Percentiles rank a stretch among this genome's conserved stretches.
These are phyloP conservation scores for Kappamyces sp. DNA, from an alignment of 192 early-diverging fungal genomes.

Conservation along the genomic window DNA sequence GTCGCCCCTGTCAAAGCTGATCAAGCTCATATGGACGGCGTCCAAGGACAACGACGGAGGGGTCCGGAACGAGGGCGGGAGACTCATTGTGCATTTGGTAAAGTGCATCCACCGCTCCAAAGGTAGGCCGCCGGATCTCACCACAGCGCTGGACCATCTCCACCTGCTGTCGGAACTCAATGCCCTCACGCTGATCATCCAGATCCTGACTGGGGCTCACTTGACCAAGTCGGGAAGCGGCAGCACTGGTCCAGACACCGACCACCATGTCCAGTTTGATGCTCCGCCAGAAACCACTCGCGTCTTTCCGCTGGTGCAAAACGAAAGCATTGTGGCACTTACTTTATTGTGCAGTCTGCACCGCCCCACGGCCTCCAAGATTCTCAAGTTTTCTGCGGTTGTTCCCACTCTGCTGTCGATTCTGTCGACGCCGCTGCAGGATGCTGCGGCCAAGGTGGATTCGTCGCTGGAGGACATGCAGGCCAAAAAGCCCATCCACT, in stretches of 20 bases:
- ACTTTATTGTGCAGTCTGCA: slow-evolving; percentile 21
- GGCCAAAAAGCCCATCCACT: too few relatives aligned
- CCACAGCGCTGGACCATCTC: slow-evolving; percentile 18
- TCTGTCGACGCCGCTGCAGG: too few relatives aligned
- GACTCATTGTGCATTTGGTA: slow-evolving; percentile 42
- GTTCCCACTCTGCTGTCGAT: too few relatives aligned
- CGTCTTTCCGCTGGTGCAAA: slow-evolving; percentile 49
- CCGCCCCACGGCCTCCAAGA: too few relatives aligned
- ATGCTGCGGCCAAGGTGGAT: too few relatives aligned
- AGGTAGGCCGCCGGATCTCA: slow-evolving; percentile 20
- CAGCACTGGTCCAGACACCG: slow-evolving; percentile 12
- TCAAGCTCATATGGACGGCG: slow-evolving; percentile 37
- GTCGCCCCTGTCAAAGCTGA: slow-evolving; percentile 35
- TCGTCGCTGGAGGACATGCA: too few relatives aligned
- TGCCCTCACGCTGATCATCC: slow-evolving; percentile 34
- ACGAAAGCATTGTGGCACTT: slow-evolving; percentile 44
- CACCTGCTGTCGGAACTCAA: slow-evolving; percentile 29
- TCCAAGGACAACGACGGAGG: slow-evolving; percentile 45
- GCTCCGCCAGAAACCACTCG: slow-evolving; percentile 37
- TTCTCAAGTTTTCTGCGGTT: too few relatives aligned
- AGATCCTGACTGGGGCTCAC: slow-evolving; percentile 45
- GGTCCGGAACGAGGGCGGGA: slow-evolving; percentile 46
- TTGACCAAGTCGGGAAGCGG: slow-evolving; percentile 23
- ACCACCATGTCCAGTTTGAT: slow-evolving; percentile 53
- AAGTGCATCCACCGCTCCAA: slow-evolving; percentile 25